These are phyloP conservation scores for Zizania palustris DNA, from an alignment of 202 grass and related monocot species.

Conservation along the genomic window DNA sequence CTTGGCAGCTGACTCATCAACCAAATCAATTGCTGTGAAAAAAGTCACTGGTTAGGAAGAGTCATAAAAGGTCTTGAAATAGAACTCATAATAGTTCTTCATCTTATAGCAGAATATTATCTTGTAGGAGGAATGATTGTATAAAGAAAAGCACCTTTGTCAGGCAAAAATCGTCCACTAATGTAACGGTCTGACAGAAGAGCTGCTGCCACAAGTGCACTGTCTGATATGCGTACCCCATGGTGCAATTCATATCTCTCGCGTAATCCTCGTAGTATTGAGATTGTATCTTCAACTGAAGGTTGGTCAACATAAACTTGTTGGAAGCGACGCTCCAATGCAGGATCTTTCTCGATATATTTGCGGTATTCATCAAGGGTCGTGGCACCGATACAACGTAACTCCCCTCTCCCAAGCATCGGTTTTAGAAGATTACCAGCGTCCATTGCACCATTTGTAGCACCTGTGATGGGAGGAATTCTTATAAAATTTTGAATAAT, in stretches of 20 bases:
- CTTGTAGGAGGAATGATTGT: not conserved
- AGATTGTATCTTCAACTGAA: conserved; percentile 95
- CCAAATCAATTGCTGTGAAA: conserved; percentile 91
- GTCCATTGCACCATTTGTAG: conserved; percentile 96
- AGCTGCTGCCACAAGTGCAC: conserved; percentile 85
- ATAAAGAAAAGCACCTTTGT: conserved; percentile 72
- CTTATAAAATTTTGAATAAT: conserved; percentile 20
- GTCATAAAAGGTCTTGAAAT: conserved; percentile 10
- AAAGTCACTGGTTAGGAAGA: conserved; percentile 31
- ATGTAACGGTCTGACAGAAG: conserved; percentile 95
- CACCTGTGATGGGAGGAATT: conserved; percentile 60
- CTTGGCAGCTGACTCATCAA: conserved; percentile 95
- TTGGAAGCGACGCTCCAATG: conserved; percentile 94
- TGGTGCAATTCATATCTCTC: conserved; percentile 99
- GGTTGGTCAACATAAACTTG: conserved; percentile 99
- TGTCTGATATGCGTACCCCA: conserved; percentile 93
- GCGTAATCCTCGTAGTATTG: conserved; percentile 83
- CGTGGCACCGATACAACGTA: conserved; percentile 94
- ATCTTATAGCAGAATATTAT: not conserved
- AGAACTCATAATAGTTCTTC: conserved; percentile 1
- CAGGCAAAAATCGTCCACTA: conserved; percentile 96
- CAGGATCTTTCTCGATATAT: conserved; percentile 99
- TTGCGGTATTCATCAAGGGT: conserved; percentile 97
- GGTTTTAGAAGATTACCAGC: conserved; percentile 97
- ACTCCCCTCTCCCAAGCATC: conserved; percentile 95